A percentile compares a stretch with the other conserved stretches of the same genome.
phyloP scores from a whole-genome alignment of 495 filamentous ascomycete species.

The Lichenothelia convexa region DNA sequence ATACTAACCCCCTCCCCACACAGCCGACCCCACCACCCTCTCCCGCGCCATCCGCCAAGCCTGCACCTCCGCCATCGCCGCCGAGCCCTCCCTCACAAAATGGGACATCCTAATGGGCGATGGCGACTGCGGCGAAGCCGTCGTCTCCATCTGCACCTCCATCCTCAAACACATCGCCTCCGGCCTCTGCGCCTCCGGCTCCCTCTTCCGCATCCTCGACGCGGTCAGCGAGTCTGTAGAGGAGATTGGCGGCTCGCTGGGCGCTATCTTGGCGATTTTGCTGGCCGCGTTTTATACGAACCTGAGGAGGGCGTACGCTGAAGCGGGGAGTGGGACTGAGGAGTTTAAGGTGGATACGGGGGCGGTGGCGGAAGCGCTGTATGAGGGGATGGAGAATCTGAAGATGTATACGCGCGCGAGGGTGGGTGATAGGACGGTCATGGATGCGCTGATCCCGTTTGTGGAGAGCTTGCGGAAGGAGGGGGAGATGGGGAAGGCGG shows the following conservation, averaged over 20 bases:
- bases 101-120: constrained; percentile 49
- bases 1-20: constrained; percentile 5
- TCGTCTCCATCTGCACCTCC: constrained; percentile 26
- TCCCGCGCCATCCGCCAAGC: constrained; percentile 33
- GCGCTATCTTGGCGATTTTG: constrained; percentile 41
- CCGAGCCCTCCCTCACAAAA: constrained; percentile 40
- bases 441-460: constrained; percentile 43
- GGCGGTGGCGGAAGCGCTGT: constrained; percentile 17
- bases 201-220: constrained; percentile 31
- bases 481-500: constrained; percentile 29
- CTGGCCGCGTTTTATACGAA: constrained; percentile 36
- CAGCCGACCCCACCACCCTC: constrained; percentile 25
- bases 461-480: constrained; percentile 26
- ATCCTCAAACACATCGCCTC: constrained; percentile 15
- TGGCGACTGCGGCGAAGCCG: constrained; percentile 44
- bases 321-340: constrained; percentile 5
- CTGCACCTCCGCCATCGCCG: constrained; percentile 29
- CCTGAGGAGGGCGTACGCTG: constrained; percentile 18
- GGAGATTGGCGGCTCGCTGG: constrained; percentile 41
- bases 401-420: constrained; percentile 19
- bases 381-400: no score
- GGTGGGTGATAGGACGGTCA: constrained; percentile 27
- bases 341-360: constrained; percentile 7
- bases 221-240: constrained; percentile 38
- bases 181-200: constrained; percentile 19